Evolutionary conservation across 805 yeast species (phyloP), one percentile per base, ranked within the genome.

Genomic region (Metschnikowia gruessii): DNA sequence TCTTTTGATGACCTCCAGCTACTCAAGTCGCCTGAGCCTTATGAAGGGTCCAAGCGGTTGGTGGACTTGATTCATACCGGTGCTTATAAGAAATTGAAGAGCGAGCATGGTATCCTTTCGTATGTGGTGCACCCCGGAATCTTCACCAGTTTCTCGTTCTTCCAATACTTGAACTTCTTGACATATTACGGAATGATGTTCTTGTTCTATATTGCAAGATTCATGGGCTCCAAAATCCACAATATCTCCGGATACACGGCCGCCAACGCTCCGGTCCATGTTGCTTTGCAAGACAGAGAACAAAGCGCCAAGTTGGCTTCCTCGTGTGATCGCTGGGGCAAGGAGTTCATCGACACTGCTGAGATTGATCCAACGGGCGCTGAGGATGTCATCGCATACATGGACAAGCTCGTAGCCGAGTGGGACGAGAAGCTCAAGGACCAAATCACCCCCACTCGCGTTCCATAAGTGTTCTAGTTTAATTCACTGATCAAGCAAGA

Each of bases 71-170:
- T 90, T 35, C 98, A 92, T 65, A 64, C 79, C 36, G 90, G 87
- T 8, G 79, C 90, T 1, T 86, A 79, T 63, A 62, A 77, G 48
- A 54, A 68, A 16, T 67, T 88, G 59, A 58, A 60, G 21, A 56
- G 68, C 26, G 57, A 75, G 11, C 60, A 75, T 42, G 85, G 83
- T 1, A 78, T 92, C 40, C 72, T 70, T 40, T 90, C 86, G 60
- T 90, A 87, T 66, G 68, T 92, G 29, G 82, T 87, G 4, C 97
- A 94, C 50, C 99, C 99, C 0, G 99, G 99, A 15, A 87, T 94
- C 22, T 90, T 94, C 65, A 84, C 85, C 18, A 85, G 95, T 43
- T 83, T 83, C 51, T 85, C 95, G 3, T 89, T 87, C 57, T 82
- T 79, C 64, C 79, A 82, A 55, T 87, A 77, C 56, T 75, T 94